Percentiles rank a stretch among this genome's conserved stretches.
Evolutionary conservation across 2,329 filamentous ascomycete genomes (phyloP).

Genomic region (Pestalotiopsis sp.): DNA sequence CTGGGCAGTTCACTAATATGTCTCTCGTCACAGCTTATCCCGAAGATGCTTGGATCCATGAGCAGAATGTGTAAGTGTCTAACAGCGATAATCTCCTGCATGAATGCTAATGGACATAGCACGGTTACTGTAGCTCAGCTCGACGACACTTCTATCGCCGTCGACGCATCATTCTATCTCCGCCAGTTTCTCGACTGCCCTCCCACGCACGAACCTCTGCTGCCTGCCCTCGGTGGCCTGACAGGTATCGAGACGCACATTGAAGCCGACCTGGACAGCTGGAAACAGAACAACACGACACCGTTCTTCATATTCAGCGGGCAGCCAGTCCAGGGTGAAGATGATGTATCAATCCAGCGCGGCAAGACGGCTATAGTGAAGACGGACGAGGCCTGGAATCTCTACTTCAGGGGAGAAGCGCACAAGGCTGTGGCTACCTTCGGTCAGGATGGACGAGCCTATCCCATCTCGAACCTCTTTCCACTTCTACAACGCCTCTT

Average conservation of each 20-base stretch:
- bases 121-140: constrained; percentile 70
- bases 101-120: constrained; percentile 34
- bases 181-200: constrained; percentile 72
- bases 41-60: constrained; percentile 44
- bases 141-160: constrained; percentile 74
- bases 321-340: constrained; percentile 75
- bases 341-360: constrained; percentile 67
- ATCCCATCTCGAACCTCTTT: constrained; percentile 72
- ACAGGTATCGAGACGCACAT: constrained; percentile 79
- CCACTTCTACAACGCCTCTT: constrained; percentile 78
- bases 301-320: constrained; percentile 93
- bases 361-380: constrained; percentile 68
- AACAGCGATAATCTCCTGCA: not conserved
- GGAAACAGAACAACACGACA: constrained; percentile 70
- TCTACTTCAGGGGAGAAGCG: constrained; percentile 82
- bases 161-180: constrained; percentile 91
- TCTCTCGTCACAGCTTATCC: constrained; percentile 32
- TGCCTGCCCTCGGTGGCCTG: constrained; percentile 86
- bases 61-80: constrained; percentile 33
- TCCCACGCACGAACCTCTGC: constrained; percentile 79
- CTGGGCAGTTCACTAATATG: constrained; percentile 20
- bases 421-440: constrained; percentile 85
- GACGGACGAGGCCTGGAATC: constrained; percentile 80
- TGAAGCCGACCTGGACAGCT: constrained; percentile 72
- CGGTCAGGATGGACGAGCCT: constrained; percentile 73